Conservation (phyloP, 768 basidiomycete genomes). For the Neoboletus magnificus region DNA sequence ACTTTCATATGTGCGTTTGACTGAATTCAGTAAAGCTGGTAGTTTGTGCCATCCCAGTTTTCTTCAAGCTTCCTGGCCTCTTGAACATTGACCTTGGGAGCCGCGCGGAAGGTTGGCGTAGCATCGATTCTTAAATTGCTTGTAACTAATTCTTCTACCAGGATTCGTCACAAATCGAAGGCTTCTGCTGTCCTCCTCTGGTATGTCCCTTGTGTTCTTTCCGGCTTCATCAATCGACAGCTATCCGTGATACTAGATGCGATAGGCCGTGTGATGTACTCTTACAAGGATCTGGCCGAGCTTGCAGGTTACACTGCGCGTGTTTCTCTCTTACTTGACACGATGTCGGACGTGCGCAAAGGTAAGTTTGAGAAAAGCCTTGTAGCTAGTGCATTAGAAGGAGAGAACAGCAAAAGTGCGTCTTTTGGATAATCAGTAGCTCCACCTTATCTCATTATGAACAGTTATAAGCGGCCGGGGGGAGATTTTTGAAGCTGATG, state of each 20-base stretch:
- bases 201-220: slow-evolving; percentile 33
- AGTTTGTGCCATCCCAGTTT: slow-evolving; percentile 91
- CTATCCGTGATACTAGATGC: slow-evolving; percentile 55
- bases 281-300: slow-evolving; percentile 94
- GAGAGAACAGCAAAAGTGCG: slow-evolving; percentile 75
- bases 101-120: slow-evolving; percentile 75
- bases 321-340: slow-evolving; percentile 83
- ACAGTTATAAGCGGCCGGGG: slow-evolving; percentile 79
- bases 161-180: slow-evolving; percentile 97
- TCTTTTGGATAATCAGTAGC: neutral
- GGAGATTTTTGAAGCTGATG: slow-evolving; percentile 75
- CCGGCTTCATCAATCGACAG: neutral
- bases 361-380: slow-evolving; percentile 89
- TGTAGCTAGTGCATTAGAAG: slow-evolving; percentile 68
- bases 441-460: slow-evolving; percentile 1
- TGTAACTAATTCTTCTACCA: slow-evolving; percentile 25
- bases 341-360: slow-evolving; percentile 80
- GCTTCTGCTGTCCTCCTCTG: slow-evolving; percentile 81
- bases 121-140: neutral
- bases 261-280: slow-evolving; percentile 94
- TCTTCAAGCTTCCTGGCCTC: slow-evolving; percentile 79
- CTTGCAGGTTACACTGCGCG: slow-evolving; percentile 94
- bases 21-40: slow-evolving; percentile 50
- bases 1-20: neutral
- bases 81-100: slow-evolving; percentile 68